Evolutionary conservation across 2,329 filamentous ascomycete species (phyloP), one percentile per base, ranked within the genome.

Genomic region (Tolypocladium endophyticum): DNA sequence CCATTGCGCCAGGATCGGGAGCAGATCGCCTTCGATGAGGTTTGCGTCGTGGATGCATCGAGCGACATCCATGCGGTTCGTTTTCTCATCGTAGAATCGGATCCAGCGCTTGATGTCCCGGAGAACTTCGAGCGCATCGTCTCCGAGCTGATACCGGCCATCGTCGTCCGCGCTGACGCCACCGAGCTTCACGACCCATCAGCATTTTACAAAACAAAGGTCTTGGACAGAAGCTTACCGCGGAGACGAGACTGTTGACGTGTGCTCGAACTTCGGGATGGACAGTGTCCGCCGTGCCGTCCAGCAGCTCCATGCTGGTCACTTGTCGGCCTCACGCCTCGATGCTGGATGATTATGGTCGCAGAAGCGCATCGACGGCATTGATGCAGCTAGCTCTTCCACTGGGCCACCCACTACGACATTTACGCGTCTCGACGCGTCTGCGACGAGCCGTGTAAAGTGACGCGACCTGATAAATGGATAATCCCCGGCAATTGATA

Each of bases 51-150:
- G 87, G 65, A 97, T 80, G 72, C 92, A 97, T 75, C 94, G 84
- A 62, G 93, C 92, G 61, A 99, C 94, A 71, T 99, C 94, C 80
- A 96, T 88, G 65, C 93, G 88, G 71, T 96, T 95, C 64, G 88
- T 86, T 72, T 95, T 95, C 71, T 96, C 90, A 73, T 97, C 92
- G 79, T 94, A 94, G 63, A 96, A 85, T 66, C 91, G 92, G 65
- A 99, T 82, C 94, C 94, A 99, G 83, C 88, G 88, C 71, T 94
- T 93, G 59, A 99, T 81, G 75, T 99, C 94, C 63, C 93, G 92
- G 60, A 99, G 80, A 69, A 92, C 94, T 60, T 94, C 90, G 61
- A 96, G 79, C 16, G 92, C 93, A 71, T 97, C 93, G 74, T 97
- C 93, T 74, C 94, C 94, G 41, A 97, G 85, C 52, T 90, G 82